These are phyloP conservation scores for Sclerotiophoma versabilis DNA, from an alignment of 2,329 filamentous ascomycete genomes.

Conservation along the genomic window DNA sequence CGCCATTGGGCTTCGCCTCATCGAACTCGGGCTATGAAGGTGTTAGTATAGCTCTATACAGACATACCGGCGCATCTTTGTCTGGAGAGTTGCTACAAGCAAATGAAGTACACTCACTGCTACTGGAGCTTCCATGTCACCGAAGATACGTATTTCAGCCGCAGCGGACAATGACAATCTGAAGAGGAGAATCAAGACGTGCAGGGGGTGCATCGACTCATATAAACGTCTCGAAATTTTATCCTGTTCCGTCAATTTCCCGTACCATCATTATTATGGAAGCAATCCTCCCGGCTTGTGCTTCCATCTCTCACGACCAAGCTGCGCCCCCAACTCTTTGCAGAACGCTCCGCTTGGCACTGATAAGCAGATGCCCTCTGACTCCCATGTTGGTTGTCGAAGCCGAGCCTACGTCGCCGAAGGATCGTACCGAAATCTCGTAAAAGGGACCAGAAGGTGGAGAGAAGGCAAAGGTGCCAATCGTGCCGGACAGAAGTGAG, in stretches of 20 bases:
- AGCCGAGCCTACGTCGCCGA: conserved; percentile 19
- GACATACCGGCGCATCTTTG: neutral
- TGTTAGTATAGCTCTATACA: conserved; percentile 6
- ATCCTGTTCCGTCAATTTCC: conserved; percentile 18
- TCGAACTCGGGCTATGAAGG: conserved; percentile 50
- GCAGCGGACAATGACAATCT: conserved; percentile 4
- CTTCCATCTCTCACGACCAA: conserved; percentile 18
- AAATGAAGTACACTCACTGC: conserved; percentile 19
- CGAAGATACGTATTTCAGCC: neutral
- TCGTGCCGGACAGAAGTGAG: conserved; percentile 16
- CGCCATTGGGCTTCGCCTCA: conserved; percentile 58
- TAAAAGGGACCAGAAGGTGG: conserved; percentile 13
- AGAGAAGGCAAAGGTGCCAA: conserved; percentile 4
- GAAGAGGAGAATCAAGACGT: conserved; percentile 4
- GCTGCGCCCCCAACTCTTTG: conserved; percentile 26
- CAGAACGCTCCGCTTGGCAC: conserved; percentile 36
- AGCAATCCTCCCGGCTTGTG: conserved; percentile 17
- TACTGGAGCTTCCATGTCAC: conserved; percentile 25
- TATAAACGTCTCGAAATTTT: conserved; percentile 25
- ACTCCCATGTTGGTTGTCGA: conserved; percentile 18
- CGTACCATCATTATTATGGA: conserved; percentile 12
- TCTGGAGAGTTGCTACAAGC: neutral
- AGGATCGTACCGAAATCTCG: conserved; percentile 13
- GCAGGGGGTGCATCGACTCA: conserved; percentile 25
- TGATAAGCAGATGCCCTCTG: conserved; percentile 35